phyloP scores from a whole-genome alignment of 1,284 basidiomycete species.

The Marasmius oreades region DNA sequence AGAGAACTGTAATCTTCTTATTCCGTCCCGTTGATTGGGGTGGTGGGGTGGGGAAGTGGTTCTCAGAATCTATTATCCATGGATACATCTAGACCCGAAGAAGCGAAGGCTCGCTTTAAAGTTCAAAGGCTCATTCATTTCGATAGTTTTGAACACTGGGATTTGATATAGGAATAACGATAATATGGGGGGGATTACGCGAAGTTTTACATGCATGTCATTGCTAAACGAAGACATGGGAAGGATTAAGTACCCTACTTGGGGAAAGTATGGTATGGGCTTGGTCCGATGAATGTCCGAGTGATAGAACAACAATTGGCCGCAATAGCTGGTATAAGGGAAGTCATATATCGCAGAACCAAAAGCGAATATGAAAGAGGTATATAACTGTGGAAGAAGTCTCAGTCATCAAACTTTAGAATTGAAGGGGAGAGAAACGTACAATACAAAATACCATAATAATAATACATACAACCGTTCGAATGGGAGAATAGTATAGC shows the following conservation, averaged over 20 bases:
- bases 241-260: background rate
- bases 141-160: background rate
- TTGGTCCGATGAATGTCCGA: background rate
- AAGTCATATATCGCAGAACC: too few relatives aligned
- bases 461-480: background rate
- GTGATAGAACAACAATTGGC: background rate
- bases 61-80: too few relatives aligned
- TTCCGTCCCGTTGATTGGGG: too few relatives aligned
- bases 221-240: slow-evolving; percentile 1
- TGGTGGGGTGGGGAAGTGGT: too few relatives aligned
- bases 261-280: background rate
- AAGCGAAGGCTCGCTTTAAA: slow-evolving; percentile 48
- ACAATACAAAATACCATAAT: background rate
- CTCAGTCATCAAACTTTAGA: background rate
- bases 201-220: slow-evolving; percentile 5
- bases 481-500: background rate
- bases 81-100: slow-evolving; percentile 25
- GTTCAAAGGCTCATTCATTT: slow-evolving; percentile 42
- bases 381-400: background rate
- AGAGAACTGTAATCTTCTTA: slow-evolving; percentile 36
- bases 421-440: background rate
- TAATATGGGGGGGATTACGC: background rate
- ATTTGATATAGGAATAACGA: too few relatives aligned
- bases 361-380: background rate
- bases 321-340: too few relatives aligned